phyloP scores from a whole-genome alignment of 2,329 filamentous ascomycete genomes.

The Metarhizium rileyi region DNA sequence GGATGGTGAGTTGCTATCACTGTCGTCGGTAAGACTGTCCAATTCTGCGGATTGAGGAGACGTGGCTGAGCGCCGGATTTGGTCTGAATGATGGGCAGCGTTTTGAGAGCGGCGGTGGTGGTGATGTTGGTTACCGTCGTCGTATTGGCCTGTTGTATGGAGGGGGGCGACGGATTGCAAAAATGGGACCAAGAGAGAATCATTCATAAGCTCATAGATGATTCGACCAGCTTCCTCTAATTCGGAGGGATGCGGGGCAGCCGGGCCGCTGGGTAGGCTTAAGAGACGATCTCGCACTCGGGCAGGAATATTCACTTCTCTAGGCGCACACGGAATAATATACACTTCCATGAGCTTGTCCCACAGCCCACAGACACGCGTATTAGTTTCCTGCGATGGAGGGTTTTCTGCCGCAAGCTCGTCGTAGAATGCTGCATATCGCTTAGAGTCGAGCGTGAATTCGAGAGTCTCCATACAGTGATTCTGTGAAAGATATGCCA shows the following conservation, averaged over 20 bases:
- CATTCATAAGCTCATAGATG: constrained; percentile 94
- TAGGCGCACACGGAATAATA: constrained; percentile 72
- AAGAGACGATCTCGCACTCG: constrained; percentile 76
- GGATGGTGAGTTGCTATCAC: constrained; percentile 46
- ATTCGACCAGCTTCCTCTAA: constrained; percentile 78
- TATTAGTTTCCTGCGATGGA: constrained; percentile 34
- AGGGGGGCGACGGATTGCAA: constrained; percentile 53
- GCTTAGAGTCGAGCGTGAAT: constrained; percentile 88
- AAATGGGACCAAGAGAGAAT: constrained; percentile 88
- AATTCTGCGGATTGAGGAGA: constrained; percentile 38
- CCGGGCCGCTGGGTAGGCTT: constrained; percentile 38
- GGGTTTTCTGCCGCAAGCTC: constrained; percentile 30
- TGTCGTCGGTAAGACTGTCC: constrained; percentile 54
- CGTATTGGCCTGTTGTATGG: constrained; percentile 23
- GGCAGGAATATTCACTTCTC: constrained; percentile 85
- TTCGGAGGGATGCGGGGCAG: constrained; percentile 62
- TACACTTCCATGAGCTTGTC: constrained; percentile 81
- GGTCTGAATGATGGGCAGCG: background rate
- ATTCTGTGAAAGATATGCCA: constrained; percentile 93
- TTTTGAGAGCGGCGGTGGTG: constrained; percentile 5
- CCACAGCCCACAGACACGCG: constrained; percentile 75
- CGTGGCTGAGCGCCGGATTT: constrained; percentile 23
- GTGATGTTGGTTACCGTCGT: constrained; percentile 30
- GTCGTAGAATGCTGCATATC: constrained; percentile 57
- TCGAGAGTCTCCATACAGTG: constrained; percentile 95